Base-by-base conservation (phyloP, 202 grass and related monocot genomes). In the Saccharum hybrid region DNA sequence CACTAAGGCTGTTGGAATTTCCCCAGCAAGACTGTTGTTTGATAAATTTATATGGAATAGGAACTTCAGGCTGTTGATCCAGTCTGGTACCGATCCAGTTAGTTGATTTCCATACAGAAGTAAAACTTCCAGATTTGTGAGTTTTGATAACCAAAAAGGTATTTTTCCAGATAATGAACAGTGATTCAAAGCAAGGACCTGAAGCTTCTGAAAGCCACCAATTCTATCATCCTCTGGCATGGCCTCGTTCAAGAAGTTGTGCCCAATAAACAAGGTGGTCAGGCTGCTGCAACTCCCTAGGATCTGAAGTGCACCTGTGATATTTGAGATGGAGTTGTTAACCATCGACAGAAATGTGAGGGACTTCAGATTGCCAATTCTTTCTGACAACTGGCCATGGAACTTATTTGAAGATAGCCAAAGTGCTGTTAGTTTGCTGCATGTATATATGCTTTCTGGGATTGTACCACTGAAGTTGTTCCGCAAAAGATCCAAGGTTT, bases 21-120 rank as follows among this genome's bases (percentile, higher is more conserved):
- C 68, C 21, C 89, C 87, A 41, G 9, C 30, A 59, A 94, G 74
- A 49, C 67, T 64, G 45, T 94, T 94, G n/a, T 81, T 61, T 39
- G 92, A 88, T 71, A 94, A 42, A 21, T 94, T 79, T 36, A 94
- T 26, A 77, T 94, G 76, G 71, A 91, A 92, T 18, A 94, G 82
- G 31, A 67, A 38, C 14, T 36, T 60, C 10, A 94, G 75, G 13
- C 33, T 68, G n/a, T 57, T 38, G 3, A 94, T 34, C 92, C 89
- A 94, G 2, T 28, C 4, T 8, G 92, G 92, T 74, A 94, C 68
- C 10, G 63, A 33, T 48, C 92, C 92, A 13, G 78, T 92, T 10
- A 94, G 61, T 15, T 70, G 68, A 77, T 94, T 94, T 30, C 10
- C 34, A 18, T 88, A 71, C 16, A 94, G 40, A 76, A 91, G 40